Evolutionary conservation across 2,329 filamentous ascomycete species (phyloP), one percentile per base, ranked within the genome.

Genomic region (Penicillium sp.): DNA sequence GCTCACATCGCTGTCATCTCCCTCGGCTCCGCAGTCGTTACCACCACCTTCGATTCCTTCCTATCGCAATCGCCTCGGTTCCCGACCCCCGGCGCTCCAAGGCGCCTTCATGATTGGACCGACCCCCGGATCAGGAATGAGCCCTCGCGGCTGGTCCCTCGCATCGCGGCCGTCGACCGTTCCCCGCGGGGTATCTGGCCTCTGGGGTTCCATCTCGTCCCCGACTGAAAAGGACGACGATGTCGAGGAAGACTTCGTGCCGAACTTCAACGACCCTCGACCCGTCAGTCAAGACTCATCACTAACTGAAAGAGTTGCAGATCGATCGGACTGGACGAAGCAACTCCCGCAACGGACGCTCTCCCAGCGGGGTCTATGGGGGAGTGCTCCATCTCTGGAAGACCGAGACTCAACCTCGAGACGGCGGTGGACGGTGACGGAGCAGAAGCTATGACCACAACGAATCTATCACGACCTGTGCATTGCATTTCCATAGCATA

Each of bases 351-450:
- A 61, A 18, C 50, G 55, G 11, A 59, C 59, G 4, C 37, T 51
- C 4, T 63, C 58, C 5, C 66, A 67, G 35, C 58, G 58, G 10
- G 65, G 62, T 10, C 56, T 69, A 10, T 69, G 67, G 66, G 61
- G 64, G 1, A 62, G 62, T 50, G 50, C 56, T 6, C 51, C 54
- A 7, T 36, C 56, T 11, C 49, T 57, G 28, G 56, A 57, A 26
- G 58, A 61, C 19, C 56, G 55, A 19, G 59, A 64, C 16, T 34
- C 42, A 4, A 45, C 47, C 21, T 44, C 56, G 13, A 60, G 59
- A 37, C 59, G 65, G 32, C 60, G 65, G 36, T 69, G 65, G 65
- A 67, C 65, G 2, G 55, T 69, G 33, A 53, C 62, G 7, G 65
- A 69, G 43, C 57, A 53, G 31, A 53, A 56, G 23, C 27, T 56